Percentiles rank a stretch among this genome's conserved stretches.
Conservation (phyloP, 2,329 filamentous ascomycete species). For the Daldinia sp. region DNA sequence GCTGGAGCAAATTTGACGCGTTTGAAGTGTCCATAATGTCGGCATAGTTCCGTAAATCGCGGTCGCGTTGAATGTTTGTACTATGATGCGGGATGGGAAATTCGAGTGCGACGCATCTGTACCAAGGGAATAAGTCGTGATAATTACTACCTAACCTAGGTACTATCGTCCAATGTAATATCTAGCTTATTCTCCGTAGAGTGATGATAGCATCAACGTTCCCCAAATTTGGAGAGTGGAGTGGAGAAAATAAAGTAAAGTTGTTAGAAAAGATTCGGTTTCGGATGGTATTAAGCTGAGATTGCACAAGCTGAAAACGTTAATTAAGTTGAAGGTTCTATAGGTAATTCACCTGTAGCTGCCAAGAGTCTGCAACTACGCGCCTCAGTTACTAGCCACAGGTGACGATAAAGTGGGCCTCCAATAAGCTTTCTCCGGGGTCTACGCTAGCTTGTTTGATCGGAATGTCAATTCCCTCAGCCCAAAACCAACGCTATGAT, state of each 20-base stretch:
- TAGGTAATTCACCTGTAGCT: not conserved
- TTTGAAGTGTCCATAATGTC: constrained; percentile 38
- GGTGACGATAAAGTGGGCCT: not conserved
- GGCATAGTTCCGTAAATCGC: constrained; percentile 36
- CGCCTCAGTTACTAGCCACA: constrained; percentile 3
- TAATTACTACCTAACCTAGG: too few relatives aligned
- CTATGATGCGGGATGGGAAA: constrained; percentile 14
- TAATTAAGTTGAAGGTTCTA: constrained; percentile 16
- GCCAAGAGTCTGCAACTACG: not conserved
- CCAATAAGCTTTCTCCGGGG: not conserved
- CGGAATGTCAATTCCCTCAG: too few relatives aligned
- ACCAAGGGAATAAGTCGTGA: not conserved
- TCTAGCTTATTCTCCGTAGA: not conserved
- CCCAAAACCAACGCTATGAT: not conserved
- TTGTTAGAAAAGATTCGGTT: too few relatives aligned
- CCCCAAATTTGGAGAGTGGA: not conserved
- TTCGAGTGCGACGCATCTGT: constrained; percentile 18
- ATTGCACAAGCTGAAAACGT: constrained; percentile 23
- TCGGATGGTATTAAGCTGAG: not conserved
- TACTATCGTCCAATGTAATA: not conserved
- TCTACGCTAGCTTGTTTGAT: too few relatives aligned
- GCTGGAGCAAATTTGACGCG: constrained; percentile 26
- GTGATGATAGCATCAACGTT: not conserved
- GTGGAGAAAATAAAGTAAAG: not conserved
- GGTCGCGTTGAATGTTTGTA: constrained; percentile 19